Base-by-base conservation (phyloP, 495 filamentous ascomycete genomes). In the Penicillium robsamsonii region DNA sequence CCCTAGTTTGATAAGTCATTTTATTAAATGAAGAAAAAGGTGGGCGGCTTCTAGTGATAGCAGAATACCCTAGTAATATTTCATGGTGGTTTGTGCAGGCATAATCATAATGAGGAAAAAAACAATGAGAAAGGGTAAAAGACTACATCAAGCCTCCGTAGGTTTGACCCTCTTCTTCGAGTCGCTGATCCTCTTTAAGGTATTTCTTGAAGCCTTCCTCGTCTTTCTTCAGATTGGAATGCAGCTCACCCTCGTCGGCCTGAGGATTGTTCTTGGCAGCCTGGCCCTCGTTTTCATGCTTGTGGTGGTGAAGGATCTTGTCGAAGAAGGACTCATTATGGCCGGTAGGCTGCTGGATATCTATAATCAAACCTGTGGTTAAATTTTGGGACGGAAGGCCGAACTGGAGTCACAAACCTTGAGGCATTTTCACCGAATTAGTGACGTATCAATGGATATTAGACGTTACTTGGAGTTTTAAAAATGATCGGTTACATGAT, bases 81-180 rank as follows among this genome's bases (percentile, higher is more conserved):
- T 35, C 33, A 12, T 35, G 4, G 4, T 15, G 1, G 33, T 35
- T 35, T 7, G 7, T 30, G 29, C n/a, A 30, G 29, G 29, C 29
- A 30, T 35, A 13, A 33, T 33, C 3, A 10, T 33, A 10, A 33
- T 33, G 12, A 33, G 10, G 11, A 30, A 30, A 1, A 1, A 30
- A 7, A 35, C 33, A 35, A 5, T 2, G 4, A 35, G 13, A 4
- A 35, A 35, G 15, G 33, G 13, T 12, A 15, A 15, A 13, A 48
- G 29, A 48, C n/a, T 30, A 48, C 46, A 48, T 48, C 29, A 48
- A 48, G 7, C 46, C 46, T 33, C 46, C 46, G 35, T 48, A 48
- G 10, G 29, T 48, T 29, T 24, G 46, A 17, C 29, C 46, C 29
- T 48, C 46, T 27, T 27, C 46, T 35, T 35, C 30, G 15, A 35